These are phyloP conservation scores for Exophiala spinifera DNA, from an alignment of 2,329 filamentous ascomycete species.

Conservation along the genomic window DNA sequence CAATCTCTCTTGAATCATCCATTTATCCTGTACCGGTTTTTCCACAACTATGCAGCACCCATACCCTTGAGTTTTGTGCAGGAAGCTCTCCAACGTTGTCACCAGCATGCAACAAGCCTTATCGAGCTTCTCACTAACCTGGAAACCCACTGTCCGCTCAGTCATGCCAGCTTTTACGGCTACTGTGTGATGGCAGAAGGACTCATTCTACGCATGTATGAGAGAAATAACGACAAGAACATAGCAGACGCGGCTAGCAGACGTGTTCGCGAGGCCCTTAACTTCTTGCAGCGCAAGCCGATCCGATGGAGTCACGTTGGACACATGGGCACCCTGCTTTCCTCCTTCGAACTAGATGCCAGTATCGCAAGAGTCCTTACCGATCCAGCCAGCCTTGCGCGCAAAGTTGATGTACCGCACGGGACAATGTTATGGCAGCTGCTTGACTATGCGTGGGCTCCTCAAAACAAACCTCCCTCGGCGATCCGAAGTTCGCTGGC, in stretches of 20 bases:
- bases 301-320: slow-evolving; percentile 4
- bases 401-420: slow-evolving; percentile 5
- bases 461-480: not conserved
- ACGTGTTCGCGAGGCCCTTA: not conserved
- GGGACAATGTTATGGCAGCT: slow-evolving; percentile 12
- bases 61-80: slow-evolving; percentile 34
- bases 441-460: slow-evolving; percentile 14
- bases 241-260: not conserved
- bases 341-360: slow-evolving; percentile 3
- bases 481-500: not conserved
- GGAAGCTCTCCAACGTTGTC: slow-evolving; percentile 30
- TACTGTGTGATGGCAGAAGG: slow-evolving; percentile 36
- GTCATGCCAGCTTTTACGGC: slow-evolving; percentile 35
- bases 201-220: slow-evolving; percentile 5
- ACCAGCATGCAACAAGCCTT: slow-evolving; percentile 33
- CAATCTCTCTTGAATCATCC: slow-evolving; percentile 40
- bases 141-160: slow-evolving; percentile 21
- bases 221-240: slow-evolving; percentile 1
- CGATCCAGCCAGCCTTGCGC: slow-evolving; percentile 3
- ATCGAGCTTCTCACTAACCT: slow-evolving; percentile 29
- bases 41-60: slow-evolving; percentile 30
- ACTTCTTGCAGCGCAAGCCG: slow-evolving; percentile 1
- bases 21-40: slow-evolving; percentile 33
- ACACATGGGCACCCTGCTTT: slow-evolving; percentile 12
- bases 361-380: slow-evolving; percentile 3